Base-by-base conservation (phyloP, 805 yeast genomes). In the Ogataea nakhonphanomensis region DNA sequence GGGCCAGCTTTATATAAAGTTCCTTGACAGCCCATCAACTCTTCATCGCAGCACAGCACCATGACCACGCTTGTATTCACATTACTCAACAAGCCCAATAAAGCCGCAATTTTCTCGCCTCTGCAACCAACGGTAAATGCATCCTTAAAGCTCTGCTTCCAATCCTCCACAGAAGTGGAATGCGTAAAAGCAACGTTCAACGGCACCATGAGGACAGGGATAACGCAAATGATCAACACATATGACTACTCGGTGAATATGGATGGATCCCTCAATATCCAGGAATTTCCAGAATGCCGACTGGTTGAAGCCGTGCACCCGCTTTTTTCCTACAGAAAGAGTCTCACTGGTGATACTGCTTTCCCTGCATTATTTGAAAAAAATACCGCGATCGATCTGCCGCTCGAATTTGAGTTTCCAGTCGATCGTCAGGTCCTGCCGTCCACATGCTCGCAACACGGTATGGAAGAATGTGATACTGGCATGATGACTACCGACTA, bases 321-420 rank as follows among this genome's bases (percentile, higher is more conserved):
- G 7, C 36, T 49, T 26, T 46, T 49, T 31, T 30, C 25, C 25
- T 38, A 11, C 29, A 38, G 14, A n/a, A 32, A 38, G 17, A 13
- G 21, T 11, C 21, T 38, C 21, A 13, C 29, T 5, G 20, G 26
- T 14, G 13, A 21, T 2, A 5, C 12, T 5, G 10, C 10, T 8
- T 25, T 32, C 8, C 37, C 36, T 5, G 37, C 36, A 10, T 8
- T 24, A 7, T 39, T 39, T 13, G 36, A 32, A 17, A 27, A 30
- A 20, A 40, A 31, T 12, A 30, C 41, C 8, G 14, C 25, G 8
- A 12, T 37, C 4, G 35, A 41, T 22, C 35, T 36, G 29, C 39
- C 37, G 5, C 29, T 51, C 24, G 22, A 32, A 23, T 51, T 48
- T 36, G 25, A 21, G 25, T 51, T 51, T 29, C 55, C 55, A 2